Base-by-base conservation (phyloP, 306 rosid species). In the Cicer yamashitae region DNA sequence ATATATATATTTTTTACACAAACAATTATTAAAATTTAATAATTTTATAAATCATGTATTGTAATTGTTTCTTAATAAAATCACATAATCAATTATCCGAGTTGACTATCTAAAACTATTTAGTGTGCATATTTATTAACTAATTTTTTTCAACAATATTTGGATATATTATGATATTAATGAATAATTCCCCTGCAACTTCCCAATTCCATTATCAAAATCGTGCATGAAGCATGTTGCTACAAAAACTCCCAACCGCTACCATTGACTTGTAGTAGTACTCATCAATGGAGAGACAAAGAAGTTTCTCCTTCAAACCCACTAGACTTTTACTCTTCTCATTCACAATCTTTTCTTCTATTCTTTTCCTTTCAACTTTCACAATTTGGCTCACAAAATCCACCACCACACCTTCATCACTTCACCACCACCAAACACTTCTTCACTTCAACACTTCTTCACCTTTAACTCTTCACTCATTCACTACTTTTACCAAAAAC, bases 281-380 rank as follows among this genome's bases (percentile, higher is more conserved):
- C 7, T 63, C 79, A 45, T 64, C 84, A 10, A 86, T 94, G 98
- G 97, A 91, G 79, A 89, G 87, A 61, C 97, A 89, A 69, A 85
- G 84, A 83, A 94, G 96, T 81, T 90, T 91, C 82, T 81, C 90
- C 67, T 60, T 91, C 59, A 91, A 90, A 80, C 93, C 96, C 89
- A 85, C 89, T 1, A 87, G 93, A 80, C 84, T 89, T 52, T 43
- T 92, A 73, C 85, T 94, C 0, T 90, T 87, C 54, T 84, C 91
- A 2, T 91, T 90, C 69, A 86, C 89, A 41, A 85, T 94, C 70
- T 82, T 80, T 22, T 91, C 96, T 25, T 90, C 94, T n/a, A 20
- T 84, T 41, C 10, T 90, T 84, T 86, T 88, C 82, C 81, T 91
- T 53, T 75, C 85, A 12, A 71, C 88, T 74, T 86, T 91, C 79